Percentiles rank a stretch among this genome's conserved stretches.
Evolutionary conservation across 108 stramenopile species (phyloP).

Genomic region (Stephanodiscus triporus): DNA sequence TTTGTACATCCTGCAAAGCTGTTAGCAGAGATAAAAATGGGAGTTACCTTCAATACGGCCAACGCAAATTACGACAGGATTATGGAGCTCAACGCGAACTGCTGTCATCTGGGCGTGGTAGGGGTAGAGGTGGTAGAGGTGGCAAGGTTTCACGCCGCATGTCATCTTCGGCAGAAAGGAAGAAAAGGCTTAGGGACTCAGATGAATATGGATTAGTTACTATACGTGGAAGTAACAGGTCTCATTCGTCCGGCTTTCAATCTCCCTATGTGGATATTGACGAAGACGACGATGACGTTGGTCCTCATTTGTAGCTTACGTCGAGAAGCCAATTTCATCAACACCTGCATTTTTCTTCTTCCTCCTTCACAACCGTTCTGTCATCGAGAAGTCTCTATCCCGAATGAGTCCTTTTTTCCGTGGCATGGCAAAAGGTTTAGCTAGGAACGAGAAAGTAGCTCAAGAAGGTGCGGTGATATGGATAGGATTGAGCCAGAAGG

Average conservation of each 20-base stretch:
- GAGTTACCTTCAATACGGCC: constrained; percentile 7
- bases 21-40: neutral
- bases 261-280: constrained; percentile 38
- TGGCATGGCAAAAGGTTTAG: constrained; percentile 61
- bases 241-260: constrained; percentile 39
- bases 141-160: constrained; percentile 3
- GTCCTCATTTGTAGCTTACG: constrained; percentile 35
- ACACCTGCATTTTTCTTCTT: constrained; percentile 56
- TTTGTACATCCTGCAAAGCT: constrained; percentile 16
- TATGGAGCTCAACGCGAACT: neutral
- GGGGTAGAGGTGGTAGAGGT: constrained; percentile 33
- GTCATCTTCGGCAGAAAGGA: constrained; percentile 22
- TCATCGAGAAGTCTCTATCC: constrained; percentile 66
- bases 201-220: constrained; percentile 1
- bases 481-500: constrained; percentile 52
- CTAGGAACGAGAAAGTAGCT: constrained; percentile 80
- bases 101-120: constrained; percentile 8
- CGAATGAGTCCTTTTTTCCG: constrained; percentile 67
- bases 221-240: neutral
- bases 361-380: constrained; percentile 64
- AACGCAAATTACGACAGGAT: neutral
- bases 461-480: constrained; percentile 76
- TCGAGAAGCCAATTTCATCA: constrained; percentile 40
- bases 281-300: constrained; percentile 47
- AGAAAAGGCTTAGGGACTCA: neutral